Evolutionary conservation across 768 basidiomycete genomes (phyloP).

Genomic region (Rhodotorula diobovata): DNA sequence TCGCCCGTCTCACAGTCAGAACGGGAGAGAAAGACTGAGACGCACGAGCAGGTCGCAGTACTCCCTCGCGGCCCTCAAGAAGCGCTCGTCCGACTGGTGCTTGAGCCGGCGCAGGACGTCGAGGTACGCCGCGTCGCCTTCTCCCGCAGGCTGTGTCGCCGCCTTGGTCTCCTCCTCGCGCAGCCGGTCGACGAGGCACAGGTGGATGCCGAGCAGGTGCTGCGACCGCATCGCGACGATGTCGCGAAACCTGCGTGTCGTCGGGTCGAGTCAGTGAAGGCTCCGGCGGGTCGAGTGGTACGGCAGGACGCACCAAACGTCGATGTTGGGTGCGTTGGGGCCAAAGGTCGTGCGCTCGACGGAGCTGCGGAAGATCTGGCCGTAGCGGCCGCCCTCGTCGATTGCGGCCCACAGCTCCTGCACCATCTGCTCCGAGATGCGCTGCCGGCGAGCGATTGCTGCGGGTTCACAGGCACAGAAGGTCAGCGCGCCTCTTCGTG

Average conservation of each 20-base stretch:
- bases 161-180: constrained; percentile 13
- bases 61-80: constrained; percentile 18
- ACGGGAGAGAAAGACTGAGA: not conserved
- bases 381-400: constrained; percentile 8
- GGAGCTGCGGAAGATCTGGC: constrained; percentile 9
- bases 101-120: constrained; percentile 8
- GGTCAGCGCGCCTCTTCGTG: not conserved
- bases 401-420: constrained; percentile 22
- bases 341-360: constrained; percentile 10
- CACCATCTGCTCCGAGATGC: not conserved
- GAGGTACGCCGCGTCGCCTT: constrained; percentile 3
- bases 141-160: not conserved
- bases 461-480: not conserved
- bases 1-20: not conserved
- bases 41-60: constrained; percentile 13
- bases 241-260: constrained; percentile 30
- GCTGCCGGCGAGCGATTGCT: constrained; percentile 18
- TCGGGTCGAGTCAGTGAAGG: too few species aligned
- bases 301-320: constrained; percentile 12
- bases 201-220: constrained; percentile 19
- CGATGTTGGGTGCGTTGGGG: not conserved
- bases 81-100: constrained; percentile 3
- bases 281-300: not conserved
- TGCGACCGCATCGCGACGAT: constrained; percentile 18
- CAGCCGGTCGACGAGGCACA: constrained; percentile 1